Base-by-base conservation (phyloP, 2,329 filamentous ascomycete genomes). In the Venturia nashicola region DNA sequence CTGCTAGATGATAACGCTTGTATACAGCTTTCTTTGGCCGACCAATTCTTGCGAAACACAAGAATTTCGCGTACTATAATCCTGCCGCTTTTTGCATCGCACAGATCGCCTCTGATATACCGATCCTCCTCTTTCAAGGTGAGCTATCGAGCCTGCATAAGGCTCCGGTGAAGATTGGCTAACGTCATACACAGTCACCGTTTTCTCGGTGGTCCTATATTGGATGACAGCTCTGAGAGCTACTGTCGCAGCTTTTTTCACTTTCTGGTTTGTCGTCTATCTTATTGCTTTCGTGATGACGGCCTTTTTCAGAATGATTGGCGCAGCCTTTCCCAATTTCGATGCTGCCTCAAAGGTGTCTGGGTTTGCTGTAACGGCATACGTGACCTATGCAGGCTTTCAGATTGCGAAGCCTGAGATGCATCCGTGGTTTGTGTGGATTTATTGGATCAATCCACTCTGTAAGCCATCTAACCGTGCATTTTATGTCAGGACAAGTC, bases 61-160 rank as follows among this genome's bases (percentile, higher is more conserved):
- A 83, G 61, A 82, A 85, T 40, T 89, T 87, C 69, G 85, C 85
- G 0, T 88, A 88, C 72, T 88, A 88, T 70, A 80, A 84, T 18
- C 86, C 86, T 0, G 85, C 84, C 43, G 86, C 86, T 46, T 84
- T 57, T 14, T 59, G 44, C 23, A 27, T 66, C 23, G 59, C 65
- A 4, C 48, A 48, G 20, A 44, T 62, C 23, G 42, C 80, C 8
- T 71, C 73, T 8, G 78, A 80, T 61, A 67, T 80, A 64, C 78
- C 79, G 0, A 75, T 76, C 61, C 79, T 79, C 65, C 69, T 80
- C 20, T 27, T 63, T 1, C 76, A 76, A 34, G n/a, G 44, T 48
- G 16, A 23, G n/a, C 20, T 3, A 48, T 6, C 7, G 62, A 89
- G 89, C 71, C 27, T 86, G 89, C 72, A 88, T 48, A n/a, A 48